These are phyloP conservation scores for Alternaria ethzedia DNA, from an alignment of 2,329 filamentous ascomycete genomes.

Conservation along the genomic window DNA sequence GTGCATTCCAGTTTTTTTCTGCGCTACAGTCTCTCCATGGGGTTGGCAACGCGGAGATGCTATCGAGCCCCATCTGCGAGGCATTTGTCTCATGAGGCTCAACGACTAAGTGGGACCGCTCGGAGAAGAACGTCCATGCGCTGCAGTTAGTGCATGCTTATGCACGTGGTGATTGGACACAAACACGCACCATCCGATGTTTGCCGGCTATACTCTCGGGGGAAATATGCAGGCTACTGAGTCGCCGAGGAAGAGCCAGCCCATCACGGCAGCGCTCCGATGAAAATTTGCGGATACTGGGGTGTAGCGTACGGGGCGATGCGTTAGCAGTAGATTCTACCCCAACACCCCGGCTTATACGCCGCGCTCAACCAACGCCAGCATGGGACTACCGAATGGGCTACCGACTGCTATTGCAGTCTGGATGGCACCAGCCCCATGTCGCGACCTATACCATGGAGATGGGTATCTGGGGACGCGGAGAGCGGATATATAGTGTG, in stretches of 20 bases:
- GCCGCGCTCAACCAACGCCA: constrained; percentile 24
- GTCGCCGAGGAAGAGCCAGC: constrained; percentile 15
- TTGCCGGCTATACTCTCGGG: constrained; percentile 27
- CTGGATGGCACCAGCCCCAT: constrained; percentile 33
- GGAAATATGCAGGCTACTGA: constrained; percentile 10
- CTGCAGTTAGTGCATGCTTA: constrained; percentile 1
- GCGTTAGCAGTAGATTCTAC: constrained; percentile 19
- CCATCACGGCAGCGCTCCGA: constrained; percentile 11
- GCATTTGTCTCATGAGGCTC: constrained; percentile 34
- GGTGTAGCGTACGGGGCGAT: constrained; percentile 21
- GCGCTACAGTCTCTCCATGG: constrained; percentile 30
- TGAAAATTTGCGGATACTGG: constrained; percentile 27
- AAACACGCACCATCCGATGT: constrained; percentile 5
- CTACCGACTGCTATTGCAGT: constrained; percentile 21
- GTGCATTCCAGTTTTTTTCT: constrained; percentile 4
- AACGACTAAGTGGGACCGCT: constrained; percentile 27
- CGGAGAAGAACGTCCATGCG: constrained; percentile 10
- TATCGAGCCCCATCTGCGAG: constrained; percentile 22
- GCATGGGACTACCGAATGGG: constrained; percentile 16
- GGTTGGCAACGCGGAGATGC: constrained; percentile 29
- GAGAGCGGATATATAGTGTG: constrained; percentile 28
- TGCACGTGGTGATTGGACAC: constrained; percentile 20
- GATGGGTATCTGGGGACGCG: constrained; percentile 1
- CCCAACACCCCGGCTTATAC: constrained; percentile 16
- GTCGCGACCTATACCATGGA: constrained; percentile 17